Evolutionary conservation across 306 rosid genomes (phyloP), one percentile per base, ranked within the genome.

Genomic region (Rosa chinensis): DNA sequence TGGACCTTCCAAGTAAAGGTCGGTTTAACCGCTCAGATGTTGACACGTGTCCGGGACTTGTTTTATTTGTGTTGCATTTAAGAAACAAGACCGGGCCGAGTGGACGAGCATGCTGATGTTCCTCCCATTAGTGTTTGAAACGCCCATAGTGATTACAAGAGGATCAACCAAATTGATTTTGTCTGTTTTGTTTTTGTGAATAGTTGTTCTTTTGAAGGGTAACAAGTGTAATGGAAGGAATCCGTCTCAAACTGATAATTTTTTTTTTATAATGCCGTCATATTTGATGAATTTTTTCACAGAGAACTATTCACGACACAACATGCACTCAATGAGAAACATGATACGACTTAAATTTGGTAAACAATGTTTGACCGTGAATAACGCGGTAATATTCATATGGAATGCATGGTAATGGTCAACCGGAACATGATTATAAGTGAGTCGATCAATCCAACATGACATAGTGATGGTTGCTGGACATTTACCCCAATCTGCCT

Each of bases 11-110:
- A 70, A 70, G 39, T 3, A 12, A 70, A 70, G 55, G 52, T 20
- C 0, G 32, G 5, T 0, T 18, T 1, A 1, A 9, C 2, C 23
- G 40, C 10, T 13, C 0, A 5, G 28, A 10, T 11, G 0, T 3
- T 13, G 56, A 35, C 74, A 70, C 58, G 74, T 70, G 74, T 70
- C 7, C 11, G n/a, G 10, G 56, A 21, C 56, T 25, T 25, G 11
- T 70, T 69, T 42, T 40, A 11, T 16, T 9, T 70, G 56, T 21
- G 50, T 10, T 9, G 32, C 55, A 21, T 39, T 12, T 18, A n/a
- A 10, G 17, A 20, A 70, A 43, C 68, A 28, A 28, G 42, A 9
- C 68, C 16, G 28, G 37, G 2, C 37, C 37, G 37, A 62, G 68
- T 5, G 69, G 69, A 32, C 18, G 35, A 32, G 44, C n/a, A 35